Percentiles rank a stretch among this genome's conserved stretches.
Evolutionary conservation across 1,284 basidiomycete species (phyloP).

Genomic region (Austroboletus olivaceoglutinosus): DNA sequence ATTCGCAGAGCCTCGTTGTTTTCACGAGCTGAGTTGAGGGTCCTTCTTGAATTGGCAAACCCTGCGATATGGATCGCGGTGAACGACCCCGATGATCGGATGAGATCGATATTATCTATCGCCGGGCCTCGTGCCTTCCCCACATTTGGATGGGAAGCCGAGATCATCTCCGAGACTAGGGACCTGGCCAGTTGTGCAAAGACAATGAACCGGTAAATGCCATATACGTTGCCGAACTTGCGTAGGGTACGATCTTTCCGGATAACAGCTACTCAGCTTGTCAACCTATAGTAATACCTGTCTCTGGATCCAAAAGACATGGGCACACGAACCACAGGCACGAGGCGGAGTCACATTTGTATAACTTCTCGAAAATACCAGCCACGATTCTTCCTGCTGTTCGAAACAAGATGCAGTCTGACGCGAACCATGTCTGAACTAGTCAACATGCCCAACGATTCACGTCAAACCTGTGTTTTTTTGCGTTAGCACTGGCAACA

Average conservation of each 20-base stretch:
- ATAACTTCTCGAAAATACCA: not conserved
- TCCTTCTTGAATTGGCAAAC: slow-evolving; percentile 26
- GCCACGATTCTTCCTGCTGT: not conserved
- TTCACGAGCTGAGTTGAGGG: slow-evolving; percentile 10
- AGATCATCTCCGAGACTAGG: not conserved
- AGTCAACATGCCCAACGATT: not conserved
- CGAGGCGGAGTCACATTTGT: not conserved
- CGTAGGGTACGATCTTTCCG: not conserved
- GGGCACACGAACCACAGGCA: not conserved
- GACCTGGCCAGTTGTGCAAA: not conserved
- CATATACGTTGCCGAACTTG: not conserved
- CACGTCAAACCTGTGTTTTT: slow-evolving; percentile 1
- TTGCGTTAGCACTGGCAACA: not conserved
- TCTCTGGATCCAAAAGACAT: not conserved
- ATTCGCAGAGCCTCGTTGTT: slow-evolving; percentile 24
- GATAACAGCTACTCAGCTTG: too few species aligned
- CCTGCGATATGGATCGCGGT: slow-evolving; percentile 13
- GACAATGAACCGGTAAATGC: not conserved
- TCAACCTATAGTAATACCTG: not conserved
- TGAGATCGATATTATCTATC: slow-evolving; percentile 20
- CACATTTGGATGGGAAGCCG: not conserved
- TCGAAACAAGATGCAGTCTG: not conserved
- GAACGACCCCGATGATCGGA: not conserved
- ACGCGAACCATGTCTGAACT: not conserved
- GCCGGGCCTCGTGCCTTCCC: slow-evolving; percentile 2